A percentile compares a stretch with the other conserved stretches of the same genome.
phyloP scores from a whole-genome alignment of 169 alveolate species.

The Blepharisma undulans region DNA sequence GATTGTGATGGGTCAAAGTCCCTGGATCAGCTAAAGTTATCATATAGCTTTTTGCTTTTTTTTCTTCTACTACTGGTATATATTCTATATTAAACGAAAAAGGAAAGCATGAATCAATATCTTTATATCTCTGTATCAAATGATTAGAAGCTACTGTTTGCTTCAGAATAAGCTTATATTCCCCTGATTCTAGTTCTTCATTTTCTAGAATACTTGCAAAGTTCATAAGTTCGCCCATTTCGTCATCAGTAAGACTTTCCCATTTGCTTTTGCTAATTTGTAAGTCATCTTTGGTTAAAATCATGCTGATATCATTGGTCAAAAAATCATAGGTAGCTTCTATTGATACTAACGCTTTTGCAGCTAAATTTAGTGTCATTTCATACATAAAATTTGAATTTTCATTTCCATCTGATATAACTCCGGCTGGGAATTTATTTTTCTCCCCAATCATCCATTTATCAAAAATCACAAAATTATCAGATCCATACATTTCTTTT shows the following conservation, averaged over 20 bases:
- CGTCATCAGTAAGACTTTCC: conserved; percentile 7
- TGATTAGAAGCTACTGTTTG: neutral
- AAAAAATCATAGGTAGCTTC: neutral
- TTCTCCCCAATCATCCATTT: neutral
- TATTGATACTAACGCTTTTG: neutral
- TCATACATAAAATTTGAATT: neutral
- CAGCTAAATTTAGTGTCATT: neutral
- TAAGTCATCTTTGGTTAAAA: neutral
- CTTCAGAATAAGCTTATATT: neutral
- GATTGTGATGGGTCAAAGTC: neutral
- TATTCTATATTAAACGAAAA: neutral
- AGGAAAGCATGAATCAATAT: neutral
- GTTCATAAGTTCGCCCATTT: neutral
- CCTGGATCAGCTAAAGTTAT: neutral
- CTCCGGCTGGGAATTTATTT: neutral
- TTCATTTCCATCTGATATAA: neutral
- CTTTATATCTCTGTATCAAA: neutral
- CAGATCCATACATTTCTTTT: neutral
- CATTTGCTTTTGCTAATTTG: neutral
- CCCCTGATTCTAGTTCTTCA: neutral
- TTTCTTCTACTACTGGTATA: neutral
- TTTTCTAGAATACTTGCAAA: neutral
- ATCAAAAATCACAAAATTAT: neutral
- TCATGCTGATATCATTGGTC: neutral
- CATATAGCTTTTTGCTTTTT: neutral